Conservation (phyloP, 1,284 basidiomycete species). For the Ganoderma boninense region DNA sequence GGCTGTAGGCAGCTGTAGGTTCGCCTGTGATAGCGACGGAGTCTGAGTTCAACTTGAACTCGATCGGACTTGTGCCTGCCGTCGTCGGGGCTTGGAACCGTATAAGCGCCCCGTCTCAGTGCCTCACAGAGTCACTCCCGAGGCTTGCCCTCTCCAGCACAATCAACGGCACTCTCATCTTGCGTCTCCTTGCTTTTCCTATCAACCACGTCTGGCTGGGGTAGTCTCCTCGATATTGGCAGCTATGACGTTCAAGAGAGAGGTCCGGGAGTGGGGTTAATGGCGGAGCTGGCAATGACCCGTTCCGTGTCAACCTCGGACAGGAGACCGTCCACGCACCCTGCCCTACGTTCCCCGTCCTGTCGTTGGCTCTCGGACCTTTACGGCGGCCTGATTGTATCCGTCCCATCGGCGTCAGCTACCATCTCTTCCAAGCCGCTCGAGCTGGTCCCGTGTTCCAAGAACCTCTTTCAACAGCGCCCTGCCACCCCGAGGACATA, state of each 20-base stretch:
- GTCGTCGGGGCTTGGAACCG: neutral
- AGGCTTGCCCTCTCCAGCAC: neutral
- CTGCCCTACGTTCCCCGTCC: neutral
- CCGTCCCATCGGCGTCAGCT: neutral
- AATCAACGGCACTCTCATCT: neutral
- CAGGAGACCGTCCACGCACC: neutral
- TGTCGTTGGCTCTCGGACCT: neutral
- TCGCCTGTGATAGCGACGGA: no score
- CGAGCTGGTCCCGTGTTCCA: neutral
- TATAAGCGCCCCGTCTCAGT: no score
- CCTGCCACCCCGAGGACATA: neutral
- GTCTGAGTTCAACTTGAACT: neutral
- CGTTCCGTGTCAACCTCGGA: neutral
- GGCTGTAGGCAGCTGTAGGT: neutral
- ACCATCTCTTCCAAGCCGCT: neutral
- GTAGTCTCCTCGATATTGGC: neutral
- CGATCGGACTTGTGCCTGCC: neutral
- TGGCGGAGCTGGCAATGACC: neutral
- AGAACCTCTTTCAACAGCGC: neutral
- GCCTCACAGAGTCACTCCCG: no score
- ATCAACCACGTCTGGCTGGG: neutral
- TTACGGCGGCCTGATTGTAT: neutral
- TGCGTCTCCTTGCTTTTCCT: neutral
- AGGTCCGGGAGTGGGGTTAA: neutral
- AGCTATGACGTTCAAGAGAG: neutral